Base-by-base conservation (phyloP, 2,329 filamentous ascomycete genomes). In the Cladophialophora carrionii region DNA sequence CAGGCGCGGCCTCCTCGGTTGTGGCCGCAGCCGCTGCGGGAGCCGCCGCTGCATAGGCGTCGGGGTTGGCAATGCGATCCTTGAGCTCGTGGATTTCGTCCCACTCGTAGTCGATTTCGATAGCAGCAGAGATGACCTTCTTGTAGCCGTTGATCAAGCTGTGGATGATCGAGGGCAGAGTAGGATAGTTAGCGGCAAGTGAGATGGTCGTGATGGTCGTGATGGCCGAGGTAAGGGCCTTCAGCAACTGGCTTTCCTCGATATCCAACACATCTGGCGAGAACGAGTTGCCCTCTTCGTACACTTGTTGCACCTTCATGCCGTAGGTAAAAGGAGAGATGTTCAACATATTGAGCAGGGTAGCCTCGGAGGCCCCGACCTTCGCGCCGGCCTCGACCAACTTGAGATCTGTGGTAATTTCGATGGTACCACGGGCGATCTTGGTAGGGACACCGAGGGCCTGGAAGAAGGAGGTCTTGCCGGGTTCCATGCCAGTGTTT, bases 381-480 rank as follows among this genome's bases (percentile, higher is more conserved):
- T 96, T 98, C 86, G 64, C 85, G 75, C 89, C 88, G 72, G 91
- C 87, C 86, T 96, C 92, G 78, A 98, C 90, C 81, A 99, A 91
- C 91, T 97, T 98, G 76, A 99, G 87, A 80, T 99, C 95, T 76
- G 89, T 86, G 72, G 93, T 97, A 80, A 99, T 99, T 91, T 99
- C 95, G 84, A 99, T 99, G 84, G 95, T 99, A 96, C 95, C 96
- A 96, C 95, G 95, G 80, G 95, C 95, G 85, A 99, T 99, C 92
- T 99, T 99, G 88, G 95, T 99, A 80, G 95, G 95, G 80, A 99
- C 92, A 92, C 94, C 94, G 83, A 99, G 95, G 78, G 95, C 95
- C 90, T 99, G 95, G 93, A 99, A 99, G 92, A 99, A 99, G 80
- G 95, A 98, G 78, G 95, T 99, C 91, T 99, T 99, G 83, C 96